Evolutionary conservation across 2,329 filamentous ascomycete species (phyloP).

Genomic region (Phaeosphaeria sp.): DNA sequence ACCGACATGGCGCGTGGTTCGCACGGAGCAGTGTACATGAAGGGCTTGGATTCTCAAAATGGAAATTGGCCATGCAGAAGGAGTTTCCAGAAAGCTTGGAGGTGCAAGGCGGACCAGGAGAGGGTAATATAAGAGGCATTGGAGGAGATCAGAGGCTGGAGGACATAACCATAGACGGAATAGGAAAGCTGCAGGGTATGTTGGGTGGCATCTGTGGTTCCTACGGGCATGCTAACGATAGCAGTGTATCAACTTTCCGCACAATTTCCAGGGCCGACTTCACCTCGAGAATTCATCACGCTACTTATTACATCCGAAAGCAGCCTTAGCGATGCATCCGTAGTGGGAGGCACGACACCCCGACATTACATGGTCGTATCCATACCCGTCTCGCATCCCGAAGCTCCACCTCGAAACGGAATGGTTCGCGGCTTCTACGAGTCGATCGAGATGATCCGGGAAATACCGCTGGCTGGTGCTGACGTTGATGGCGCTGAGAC

Average conservation of each 20-base stretch:
- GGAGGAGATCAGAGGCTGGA: slow-evolving; percentile 80
- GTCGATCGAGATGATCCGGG: slow-evolving; percentile 88
- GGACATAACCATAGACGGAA: slow-evolving; percentile 62
- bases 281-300: slow-evolving; percentile 86
- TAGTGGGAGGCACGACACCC: slow-evolving; percentile 52
- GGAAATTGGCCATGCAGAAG: slow-evolving; percentile 75
- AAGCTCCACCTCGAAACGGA: slow-evolving; percentile 71
- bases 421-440: slow-evolving; percentile 88
- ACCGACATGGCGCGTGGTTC: slow-evolving; percentile 90
- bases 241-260: slow-evolving; percentile 86
- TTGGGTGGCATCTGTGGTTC: not conserved
- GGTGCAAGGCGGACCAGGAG: slow-evolving; percentile 71
- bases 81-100: slow-evolving; percentile 83
- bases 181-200: slow-evolving; percentile 69
- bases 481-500: slow-evolving; percentile 55
- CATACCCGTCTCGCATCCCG: slow-evolving; percentile 79
- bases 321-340: slow-evolving; percentile 57
- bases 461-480: slow-evolving; percentile 66
- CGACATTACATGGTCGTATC: slow-evolving; percentile 87
- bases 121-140: slow-evolving; percentile 81
- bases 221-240: slow-evolving; percentile 4
- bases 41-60: slow-evolving; percentile 76
- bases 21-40: slow-evolving; percentile 83
- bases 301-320: slow-evolving; percentile 71
- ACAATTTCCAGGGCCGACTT: slow-evolving; percentile 87